Conservation (phyloP, 1,284 basidiomycete genomes). For the Boletus austroedulis region DNA sequence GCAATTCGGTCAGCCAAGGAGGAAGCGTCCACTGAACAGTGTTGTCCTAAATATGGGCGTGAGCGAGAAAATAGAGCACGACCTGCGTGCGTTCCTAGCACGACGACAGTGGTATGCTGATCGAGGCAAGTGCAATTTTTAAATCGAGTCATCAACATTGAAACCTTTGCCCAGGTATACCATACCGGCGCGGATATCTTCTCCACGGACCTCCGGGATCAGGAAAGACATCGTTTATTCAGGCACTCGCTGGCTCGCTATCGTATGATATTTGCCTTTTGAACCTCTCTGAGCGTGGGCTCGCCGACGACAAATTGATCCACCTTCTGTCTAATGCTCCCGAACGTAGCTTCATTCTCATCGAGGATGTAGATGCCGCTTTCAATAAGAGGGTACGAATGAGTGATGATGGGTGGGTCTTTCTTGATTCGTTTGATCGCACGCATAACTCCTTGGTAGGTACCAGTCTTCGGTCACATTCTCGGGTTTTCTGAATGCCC, state of each 20-base stretch:
- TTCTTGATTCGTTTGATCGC: not conserved
- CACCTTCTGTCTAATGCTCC: slow-evolving; percentile 92
- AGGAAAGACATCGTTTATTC: slow-evolving; percentile 98
- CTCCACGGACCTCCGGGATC: slow-evolving; percentile 96
- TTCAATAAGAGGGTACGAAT: slow-evolving; percentile 91
- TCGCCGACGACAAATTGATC: slow-evolving; percentile 96
- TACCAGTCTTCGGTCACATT: slow-evolving; percentile 96
- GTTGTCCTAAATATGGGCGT: slow-evolving; percentile 88
- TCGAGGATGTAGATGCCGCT: slow-evolving; percentile 98
- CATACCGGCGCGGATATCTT: slow-evolving; percentile 94
- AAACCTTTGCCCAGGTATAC: slow-evolving; percentile 71
- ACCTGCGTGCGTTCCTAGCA: slow-evolving; percentile 80
- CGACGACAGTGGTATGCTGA: slow-evolving; percentile 95
- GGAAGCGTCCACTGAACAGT: slow-evolving; percentile 84
- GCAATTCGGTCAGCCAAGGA: slow-evolving; percentile 90
- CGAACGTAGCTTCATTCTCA: slow-evolving; percentile 87
- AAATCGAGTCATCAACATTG: slow-evolving; percentile 6
- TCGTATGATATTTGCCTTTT: slow-evolving; percentile 96
- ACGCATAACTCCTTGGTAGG: slow-evolving; percentile 40
- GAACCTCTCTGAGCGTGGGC: slow-evolving; percentile 93
- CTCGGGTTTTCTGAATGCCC: slow-evolving; percentile 94
- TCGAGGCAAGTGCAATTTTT: slow-evolving; percentile 59
- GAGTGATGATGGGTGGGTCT: slow-evolving; percentile 78
- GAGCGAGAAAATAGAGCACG: slow-evolving; percentile 75
- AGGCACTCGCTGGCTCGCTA: slow-evolving; percentile 89